Evolutionary conservation across 305 asterid genomes (phyloP).

Genomic region (Solanum hybrid): DNA sequence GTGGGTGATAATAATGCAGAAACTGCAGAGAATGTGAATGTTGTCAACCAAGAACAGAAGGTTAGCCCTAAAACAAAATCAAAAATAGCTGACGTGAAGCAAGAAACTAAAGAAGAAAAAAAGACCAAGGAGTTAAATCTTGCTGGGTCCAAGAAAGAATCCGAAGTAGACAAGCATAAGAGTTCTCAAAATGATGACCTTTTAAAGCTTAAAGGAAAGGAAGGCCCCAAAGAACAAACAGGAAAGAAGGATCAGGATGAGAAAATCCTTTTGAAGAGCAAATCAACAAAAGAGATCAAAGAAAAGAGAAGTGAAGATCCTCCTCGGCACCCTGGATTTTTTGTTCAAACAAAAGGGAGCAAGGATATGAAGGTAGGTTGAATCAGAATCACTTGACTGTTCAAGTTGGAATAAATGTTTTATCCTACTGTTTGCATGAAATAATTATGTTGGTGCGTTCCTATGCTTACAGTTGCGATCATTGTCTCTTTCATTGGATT

Average conservation of each 20-base stretch:
- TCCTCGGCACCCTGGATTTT: slow-evolving; percentile 88
- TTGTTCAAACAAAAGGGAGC: slow-evolving; percentile 69
- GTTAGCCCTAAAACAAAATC: slow-evolving; percentile 19
- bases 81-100: slow-evolving; percentile 13
- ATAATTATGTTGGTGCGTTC: neutral
- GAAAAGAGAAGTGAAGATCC: slow-evolving; percentile 64
- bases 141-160: slow-evolving; percentile 35
- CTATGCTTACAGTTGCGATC: slow-evolving; percentile 53
- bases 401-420: neutral
- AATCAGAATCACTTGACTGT: neutral
- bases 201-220: slow-evolving; percentile 37
- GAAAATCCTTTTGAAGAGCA: slow-evolving; percentile 37
- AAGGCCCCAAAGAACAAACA: slow-evolving; percentile 41
- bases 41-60: slow-evolving; percentile 20
- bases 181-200: slow-evolving; percentile 27
- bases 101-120: slow-evolving; percentile 29
- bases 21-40: slow-evolving; percentile 6
- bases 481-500: slow-evolving; percentile 83
- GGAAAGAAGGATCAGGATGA: slow-evolving; percentile 31
- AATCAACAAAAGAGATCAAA: slow-evolving; percentile 35
- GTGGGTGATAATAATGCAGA: slow-evolving; percentile 22
- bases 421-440: neutral
- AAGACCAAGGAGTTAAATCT: slow-evolving; percentile 18
- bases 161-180: slow-evolving; percentile 23
- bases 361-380: slow-evolving; percentile 65